Evolutionary conservation across 305 asterid species (phyloP).

Genomic region (Solanum aculeatissimum): DNA sequence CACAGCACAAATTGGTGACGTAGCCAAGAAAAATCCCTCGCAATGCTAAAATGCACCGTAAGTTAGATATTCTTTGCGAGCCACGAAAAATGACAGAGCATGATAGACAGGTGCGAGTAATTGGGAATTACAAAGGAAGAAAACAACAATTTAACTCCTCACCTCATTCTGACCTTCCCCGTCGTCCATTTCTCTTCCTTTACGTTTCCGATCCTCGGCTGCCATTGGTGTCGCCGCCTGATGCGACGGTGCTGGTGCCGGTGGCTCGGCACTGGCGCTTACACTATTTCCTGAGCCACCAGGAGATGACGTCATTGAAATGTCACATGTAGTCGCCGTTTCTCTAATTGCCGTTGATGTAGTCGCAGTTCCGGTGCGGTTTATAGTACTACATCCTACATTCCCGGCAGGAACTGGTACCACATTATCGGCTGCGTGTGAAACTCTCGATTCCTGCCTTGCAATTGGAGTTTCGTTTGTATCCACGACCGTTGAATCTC

Average conservation of each 20-base stretch:
- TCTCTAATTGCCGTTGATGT: constrained; percentile 6
- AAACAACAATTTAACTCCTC: not conserved
- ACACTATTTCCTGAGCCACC: constrained; percentile 21
- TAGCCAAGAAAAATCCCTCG: not conserved
- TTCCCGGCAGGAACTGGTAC: constrained; percentile 9
- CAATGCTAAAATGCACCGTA: not conserved
- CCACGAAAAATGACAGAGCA: not conserved
- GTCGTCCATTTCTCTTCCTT: constrained; percentile 38
- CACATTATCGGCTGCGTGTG: constrained; percentile 15
- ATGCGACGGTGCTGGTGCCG: not conserved
- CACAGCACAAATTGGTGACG: not conserved
- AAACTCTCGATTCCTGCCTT: constrained; percentile 24
- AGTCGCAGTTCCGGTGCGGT: not conserved
- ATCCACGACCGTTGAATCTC: constrained; percentile 38
- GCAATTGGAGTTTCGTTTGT: constrained; percentile 34
- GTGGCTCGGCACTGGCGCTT: constrained; percentile 11
- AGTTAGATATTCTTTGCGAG: not conserved
- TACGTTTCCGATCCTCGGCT: constrained; percentile 43
- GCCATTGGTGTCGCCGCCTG: not conserved
- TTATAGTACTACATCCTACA: constrained; percentile 6
- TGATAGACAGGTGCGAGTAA: not conserved
- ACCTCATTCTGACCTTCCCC: constrained; percentile 59
- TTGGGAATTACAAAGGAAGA: not conserved
- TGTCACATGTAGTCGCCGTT: constrained; percentile 9
- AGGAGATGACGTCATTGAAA: constrained; percentile 18